phyloP scores from a whole-genome alignment of 495 filamentous ascomycete species.

The Trichocladium uniseriatum region DNA sequence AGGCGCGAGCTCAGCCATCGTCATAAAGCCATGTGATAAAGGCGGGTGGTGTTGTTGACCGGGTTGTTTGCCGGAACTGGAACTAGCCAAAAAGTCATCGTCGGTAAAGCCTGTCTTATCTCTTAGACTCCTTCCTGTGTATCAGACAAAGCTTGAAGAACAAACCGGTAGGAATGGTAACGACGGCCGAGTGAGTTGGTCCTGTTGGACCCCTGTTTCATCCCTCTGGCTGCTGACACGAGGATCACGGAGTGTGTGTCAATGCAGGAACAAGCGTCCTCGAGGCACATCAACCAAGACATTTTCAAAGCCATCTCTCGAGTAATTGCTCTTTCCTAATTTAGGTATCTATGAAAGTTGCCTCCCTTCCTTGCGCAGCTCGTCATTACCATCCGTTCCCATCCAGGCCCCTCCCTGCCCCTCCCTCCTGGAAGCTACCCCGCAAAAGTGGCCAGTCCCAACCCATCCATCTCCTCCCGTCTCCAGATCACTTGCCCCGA shows the following conservation, averaged over 20 bases:
- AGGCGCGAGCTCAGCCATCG: neutral
- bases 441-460: constrained; percentile 4
- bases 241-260: no score
- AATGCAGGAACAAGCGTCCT: no score
- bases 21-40: no score
- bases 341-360: no score
- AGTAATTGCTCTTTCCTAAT: no score
- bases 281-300: no score
- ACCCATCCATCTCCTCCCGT: no score
- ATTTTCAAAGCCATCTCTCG: no score
- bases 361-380: no score
- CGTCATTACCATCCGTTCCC: no score
- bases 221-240: neutral
- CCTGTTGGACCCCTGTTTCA: neutral
- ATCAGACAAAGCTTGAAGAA: neutral
- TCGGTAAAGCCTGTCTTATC: neutral
- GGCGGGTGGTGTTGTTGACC: no score
- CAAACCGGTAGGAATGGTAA: neutral
- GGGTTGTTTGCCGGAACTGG: neutral
- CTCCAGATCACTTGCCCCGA: neutral
- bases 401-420: no score
- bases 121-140: neutral
- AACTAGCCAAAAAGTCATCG: neutral
- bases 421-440: constrained; percentile 1
- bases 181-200: neutral